phyloP scores from a whole-genome alignment of 2,329 filamentous ascomycete species.

The Furcasterigmium furcatum region DNA sequence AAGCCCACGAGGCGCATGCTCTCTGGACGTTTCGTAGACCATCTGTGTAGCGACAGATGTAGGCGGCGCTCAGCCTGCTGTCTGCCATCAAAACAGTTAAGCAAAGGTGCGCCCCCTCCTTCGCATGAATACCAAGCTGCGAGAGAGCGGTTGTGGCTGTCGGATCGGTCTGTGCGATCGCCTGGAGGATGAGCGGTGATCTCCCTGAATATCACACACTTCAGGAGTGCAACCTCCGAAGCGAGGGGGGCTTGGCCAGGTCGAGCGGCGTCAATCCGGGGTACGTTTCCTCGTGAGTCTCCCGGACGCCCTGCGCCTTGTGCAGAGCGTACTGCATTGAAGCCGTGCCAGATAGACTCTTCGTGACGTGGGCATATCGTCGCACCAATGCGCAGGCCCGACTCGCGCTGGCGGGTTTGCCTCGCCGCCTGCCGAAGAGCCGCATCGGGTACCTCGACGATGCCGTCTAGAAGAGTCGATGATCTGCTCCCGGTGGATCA shows the following conservation, averaged over 20 bases:
- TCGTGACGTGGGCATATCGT: not conserved
- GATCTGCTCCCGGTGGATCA: conserved; percentile 1
- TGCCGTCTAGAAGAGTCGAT: not conserved
- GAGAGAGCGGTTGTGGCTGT: not conserved
- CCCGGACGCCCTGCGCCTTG: no score
- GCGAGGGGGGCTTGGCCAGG: no score
- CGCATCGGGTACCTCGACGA: not conserved
- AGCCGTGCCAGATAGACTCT: no score
- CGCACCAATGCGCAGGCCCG: not conserved
- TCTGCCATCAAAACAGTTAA: no score
- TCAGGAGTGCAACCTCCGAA: not conserved
- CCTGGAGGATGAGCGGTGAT: not conserved
- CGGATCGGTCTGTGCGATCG: not conserved
- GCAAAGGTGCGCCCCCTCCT: not conserved
- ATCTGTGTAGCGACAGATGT: no score
- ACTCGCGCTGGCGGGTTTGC: not conserved
- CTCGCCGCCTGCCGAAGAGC: not conserved
- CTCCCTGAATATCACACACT: not conserved
- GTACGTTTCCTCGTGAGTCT: no score
- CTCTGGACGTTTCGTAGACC: no score
- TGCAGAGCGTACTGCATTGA: no score
- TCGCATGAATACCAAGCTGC: not conserved
- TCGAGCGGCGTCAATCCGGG: no score
- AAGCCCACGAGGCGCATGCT: no score
- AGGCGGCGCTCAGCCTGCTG: no score